These are phyloP conservation scores for Cercophora newfieldiana DNA, from an alignment of 495 filamentous ascomycete species.

Conservation along the genomic window DNA sequence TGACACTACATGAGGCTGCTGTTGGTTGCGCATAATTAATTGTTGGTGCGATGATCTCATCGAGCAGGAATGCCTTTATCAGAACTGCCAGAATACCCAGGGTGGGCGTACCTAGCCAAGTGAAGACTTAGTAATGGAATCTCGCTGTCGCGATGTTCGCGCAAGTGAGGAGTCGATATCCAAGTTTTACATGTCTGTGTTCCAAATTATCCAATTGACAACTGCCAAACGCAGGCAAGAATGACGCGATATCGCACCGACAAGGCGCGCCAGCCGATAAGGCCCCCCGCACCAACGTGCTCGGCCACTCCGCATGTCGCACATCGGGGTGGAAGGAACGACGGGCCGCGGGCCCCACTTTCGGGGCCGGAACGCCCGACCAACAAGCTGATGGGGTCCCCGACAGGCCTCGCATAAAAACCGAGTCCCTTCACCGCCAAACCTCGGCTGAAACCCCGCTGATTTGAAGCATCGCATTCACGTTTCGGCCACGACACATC, in stretches of 20 bases:
- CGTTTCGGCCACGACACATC: background rate
- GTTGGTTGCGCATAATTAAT: background rate
- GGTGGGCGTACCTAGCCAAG: too few relatives aligned
- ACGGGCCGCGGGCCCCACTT: background rate
- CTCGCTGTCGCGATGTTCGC: too few relatives aligned
- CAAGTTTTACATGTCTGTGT: too few relatives aligned
- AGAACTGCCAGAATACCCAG: background rate
- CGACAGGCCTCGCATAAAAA: too few relatives aligned
- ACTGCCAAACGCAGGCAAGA: background rate
- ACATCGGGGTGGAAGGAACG: background rate
- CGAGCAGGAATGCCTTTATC: background rate
- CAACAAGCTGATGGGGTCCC: too few relatives aligned
- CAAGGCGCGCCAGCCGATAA: background rate
- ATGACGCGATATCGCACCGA: constrained; percentile 21
- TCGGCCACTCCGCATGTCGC: background rate
- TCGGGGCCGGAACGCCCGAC: background rate
- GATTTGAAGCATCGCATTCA: background rate
- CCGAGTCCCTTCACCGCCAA: too few relatives aligned
- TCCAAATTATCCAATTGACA: background rate
- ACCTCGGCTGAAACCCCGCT: background rate
- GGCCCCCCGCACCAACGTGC: background rate
- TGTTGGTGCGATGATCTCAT: background rate
- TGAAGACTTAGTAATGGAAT: too few relatives aligned
- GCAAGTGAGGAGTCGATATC: too few relatives aligned
- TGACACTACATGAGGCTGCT: constrained; percentile 35